Evolutionary conservation across 306 rosid species (phyloP).

Genomic region (Cucurbita pepo): DNA sequence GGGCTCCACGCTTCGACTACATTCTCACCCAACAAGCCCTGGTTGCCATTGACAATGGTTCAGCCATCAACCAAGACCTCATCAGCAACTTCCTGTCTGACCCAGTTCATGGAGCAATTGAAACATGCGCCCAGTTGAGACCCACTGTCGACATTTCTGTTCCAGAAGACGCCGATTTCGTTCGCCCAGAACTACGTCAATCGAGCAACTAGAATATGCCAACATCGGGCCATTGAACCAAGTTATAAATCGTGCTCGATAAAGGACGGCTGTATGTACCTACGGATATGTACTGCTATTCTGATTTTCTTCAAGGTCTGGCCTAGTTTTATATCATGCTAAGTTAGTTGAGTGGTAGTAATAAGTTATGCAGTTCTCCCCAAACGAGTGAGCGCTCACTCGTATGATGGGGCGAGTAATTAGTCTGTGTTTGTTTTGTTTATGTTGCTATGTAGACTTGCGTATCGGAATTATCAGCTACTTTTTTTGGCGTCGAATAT

Average conservation of each 20-base stretch:
- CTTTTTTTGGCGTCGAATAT: too few species aligned
- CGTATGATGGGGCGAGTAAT: too few species aligned
- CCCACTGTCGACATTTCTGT: constrained; percentile 90
- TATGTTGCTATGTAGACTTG: not conserved
- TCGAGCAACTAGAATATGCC: constrained; percentile 21
- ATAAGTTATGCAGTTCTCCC: not conserved
- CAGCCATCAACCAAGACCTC: constrained; percentile 58
- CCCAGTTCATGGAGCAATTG: constrained; percentile 85
- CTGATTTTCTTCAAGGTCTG: constrained; percentile 5
- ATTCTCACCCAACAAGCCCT: constrained; percentile 80
- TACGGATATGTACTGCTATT: constrained; percentile 12
- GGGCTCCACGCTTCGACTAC: constrained; percentile 96
- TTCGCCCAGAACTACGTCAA: constrained; percentile 87
- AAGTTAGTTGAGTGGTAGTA: not conserved
- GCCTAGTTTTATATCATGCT: not conserved
- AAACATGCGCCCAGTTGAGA: constrained; percentile 79
- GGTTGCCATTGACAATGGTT: constrained; percentile 67
- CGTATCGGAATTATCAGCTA: too few species aligned
- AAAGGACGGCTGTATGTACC: constrained; percentile 1
- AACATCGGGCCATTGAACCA: not conserved
- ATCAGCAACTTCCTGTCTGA: constrained; percentile 90
- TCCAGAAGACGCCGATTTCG: constrained; percentile 79
- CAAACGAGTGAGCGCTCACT: too few species aligned
- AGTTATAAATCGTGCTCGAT: not conserved
- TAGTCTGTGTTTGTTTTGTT: not conserved